Evolutionary conservation across 2,329 filamentous ascomycete species (phyloP).

Genomic region (Nemania bipapillata): DNA sequence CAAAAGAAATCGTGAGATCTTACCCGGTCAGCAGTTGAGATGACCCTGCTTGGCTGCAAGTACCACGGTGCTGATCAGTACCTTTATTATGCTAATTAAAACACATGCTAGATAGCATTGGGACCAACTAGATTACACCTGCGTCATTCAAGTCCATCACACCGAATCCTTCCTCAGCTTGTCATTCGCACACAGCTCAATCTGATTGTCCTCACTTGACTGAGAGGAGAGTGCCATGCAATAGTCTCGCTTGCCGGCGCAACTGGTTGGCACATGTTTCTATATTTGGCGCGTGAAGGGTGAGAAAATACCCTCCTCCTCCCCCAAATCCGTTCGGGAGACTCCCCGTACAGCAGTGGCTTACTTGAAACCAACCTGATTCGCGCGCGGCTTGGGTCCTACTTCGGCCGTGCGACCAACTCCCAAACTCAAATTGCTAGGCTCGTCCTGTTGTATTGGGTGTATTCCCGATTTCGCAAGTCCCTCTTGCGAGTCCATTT

Average conservation of each 20-base stretch:
- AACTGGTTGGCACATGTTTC: background rate
- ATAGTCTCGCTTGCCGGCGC: background rate
- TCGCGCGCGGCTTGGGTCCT: conserved; percentile 9
- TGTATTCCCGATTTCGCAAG: conserved; percentile 8
- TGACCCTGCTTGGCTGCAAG: background rate
- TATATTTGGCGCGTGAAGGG: conserved; percentile 13
- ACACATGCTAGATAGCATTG: conserved; percentile 15
- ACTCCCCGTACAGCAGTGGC: conserved; percentile 18
- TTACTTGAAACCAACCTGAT: conserved; percentile 12
- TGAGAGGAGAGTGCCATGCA: background rate
- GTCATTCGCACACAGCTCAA: conserved; percentile 17
- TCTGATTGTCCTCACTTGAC: background rate
- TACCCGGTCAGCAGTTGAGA: conserved; percentile 8
- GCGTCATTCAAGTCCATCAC: conserved; percentile 23
- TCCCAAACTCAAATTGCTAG: background rate
- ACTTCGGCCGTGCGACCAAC: conserved; percentile 5
- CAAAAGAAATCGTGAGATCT: conserved; percentile 2
- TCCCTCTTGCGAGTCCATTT: conserved; percentile 6
- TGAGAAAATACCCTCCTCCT: background rate
- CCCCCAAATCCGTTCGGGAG: conserved; percentile 5
- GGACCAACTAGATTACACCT: conserved; percentile 8
- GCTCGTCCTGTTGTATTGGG: background rate
- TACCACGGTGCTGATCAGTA: conserved; percentile 18
- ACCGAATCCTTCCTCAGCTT: conserved; percentile 25
- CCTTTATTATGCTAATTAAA: conserved; percentile 1